Evolutionary conservation across 2,329 filamentous ascomycete species (phyloP), one percentile per base, ranked within the genome.

Genomic region (Diaporthe sp.): DNA sequence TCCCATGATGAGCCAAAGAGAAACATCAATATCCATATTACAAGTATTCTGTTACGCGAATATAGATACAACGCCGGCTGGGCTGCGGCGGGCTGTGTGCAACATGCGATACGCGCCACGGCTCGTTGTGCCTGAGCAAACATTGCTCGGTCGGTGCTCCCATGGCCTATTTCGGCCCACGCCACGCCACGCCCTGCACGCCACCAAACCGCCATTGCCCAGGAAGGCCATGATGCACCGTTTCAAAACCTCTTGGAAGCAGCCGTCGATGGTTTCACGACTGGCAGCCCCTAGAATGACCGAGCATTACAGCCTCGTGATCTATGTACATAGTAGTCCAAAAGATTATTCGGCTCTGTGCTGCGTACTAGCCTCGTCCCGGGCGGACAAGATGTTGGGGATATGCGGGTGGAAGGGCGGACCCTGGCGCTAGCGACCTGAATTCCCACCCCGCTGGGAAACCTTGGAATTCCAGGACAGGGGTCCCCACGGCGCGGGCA

Each of bases 371-470:
- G 46, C 15, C 46, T 68, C 46, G 46, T 34, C 46, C 31, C 37
- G 13, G 59, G n/a, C 83, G 84, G 84, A 85, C 83, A 85, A 85
- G 79, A 81, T 84, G 84, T 86, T 86, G 84, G 84, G 84, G 84
- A 85, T 84, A 80, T 85, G 84, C 84, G 84, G 81, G 81, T 81
- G 79, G 78, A 73, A 53, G 70, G 70, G 71, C 74, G 74, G 77
- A 77, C 59, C 73, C 51, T 58, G 53, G 53, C 57, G 53, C 62
- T 71, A 58, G 67, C 49, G n/a, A 28, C 19, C 37, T 69, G 55
- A 37, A 57, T 13, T 44, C 25, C 31, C 34, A 70, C 55, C 34
- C 49, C 59, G 57, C 51, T 42, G 53, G 31, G 31, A 44, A 39
- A 69, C 55, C 44, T 71, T 51, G 59, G 49, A 69, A 15, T 57